Percentiles rank a stretch among this genome's conserved stretches.
These are phyloP conservation scores for Aspergillus floridensis DNA, from an alignment of 2,329 filamentous ascomycete genomes.

Conservation along the genomic window DNA sequence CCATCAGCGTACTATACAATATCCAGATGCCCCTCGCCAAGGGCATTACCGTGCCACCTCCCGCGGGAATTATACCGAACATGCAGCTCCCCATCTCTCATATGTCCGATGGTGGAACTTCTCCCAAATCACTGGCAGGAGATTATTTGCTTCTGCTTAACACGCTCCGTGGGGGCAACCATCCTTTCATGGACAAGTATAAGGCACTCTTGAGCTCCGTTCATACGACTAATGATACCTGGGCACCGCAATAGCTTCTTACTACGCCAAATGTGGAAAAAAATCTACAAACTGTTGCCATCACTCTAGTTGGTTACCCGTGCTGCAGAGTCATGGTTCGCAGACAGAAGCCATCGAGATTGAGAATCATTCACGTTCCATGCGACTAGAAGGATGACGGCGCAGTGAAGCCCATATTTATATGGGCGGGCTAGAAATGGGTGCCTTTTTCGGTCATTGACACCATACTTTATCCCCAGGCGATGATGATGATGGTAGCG, in stretches of 20 bases:
- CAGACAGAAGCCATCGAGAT: too few species aligned
- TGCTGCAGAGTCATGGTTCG: too few species aligned
- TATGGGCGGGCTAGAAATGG: too few species aligned
- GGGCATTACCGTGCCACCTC: constrained; percentile 4
- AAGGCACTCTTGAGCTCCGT: constrained; percentile 28
- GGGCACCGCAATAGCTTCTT: constrained; percentile 18
- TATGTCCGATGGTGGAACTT: constrained; percentile 4
- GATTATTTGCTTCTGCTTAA: constrained; percentile 33
- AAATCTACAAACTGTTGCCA: too few species aligned
- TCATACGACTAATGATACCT: constrained; percentile 21
- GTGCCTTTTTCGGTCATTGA: too few species aligned
- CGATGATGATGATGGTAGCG: neutral
- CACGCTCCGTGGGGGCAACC: constrained; percentile 36
- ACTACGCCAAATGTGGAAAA: too few species aligned
- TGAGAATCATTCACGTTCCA: too few species aligned
- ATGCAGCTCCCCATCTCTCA: constrained; percentile 1
- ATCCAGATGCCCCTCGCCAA: constrained; percentile 23
- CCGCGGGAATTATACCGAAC: constrained; percentile 1
- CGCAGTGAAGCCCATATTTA: too few species aligned
- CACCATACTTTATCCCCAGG: too few species aligned
- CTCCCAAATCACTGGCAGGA: constrained; percentile 25
- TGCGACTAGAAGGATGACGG: too few species aligned
- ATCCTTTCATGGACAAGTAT: constrained; percentile 36
- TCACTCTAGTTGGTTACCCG: too few species aligned
- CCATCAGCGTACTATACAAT: constrained; percentile 30